Conservation (phyloP, 1,284 basidiomycete species). For the Ceratobasidium sp. region DNA sequence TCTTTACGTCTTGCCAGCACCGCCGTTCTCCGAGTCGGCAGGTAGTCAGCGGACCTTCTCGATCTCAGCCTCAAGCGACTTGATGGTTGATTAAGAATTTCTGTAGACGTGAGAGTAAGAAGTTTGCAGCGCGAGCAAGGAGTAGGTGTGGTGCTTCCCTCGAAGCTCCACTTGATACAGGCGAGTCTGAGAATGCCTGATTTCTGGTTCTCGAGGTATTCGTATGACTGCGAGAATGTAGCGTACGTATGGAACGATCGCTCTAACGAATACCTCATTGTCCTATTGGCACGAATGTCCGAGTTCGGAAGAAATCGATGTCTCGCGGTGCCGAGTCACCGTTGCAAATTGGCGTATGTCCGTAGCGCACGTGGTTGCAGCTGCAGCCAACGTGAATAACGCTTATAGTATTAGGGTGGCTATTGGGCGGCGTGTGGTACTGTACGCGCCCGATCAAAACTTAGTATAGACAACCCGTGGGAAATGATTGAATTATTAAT, state of each 20-base stretch:
- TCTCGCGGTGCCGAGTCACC: conserved; percentile 13
- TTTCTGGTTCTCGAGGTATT: conserved; percentile 86
- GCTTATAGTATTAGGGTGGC: too few relatives aligned
- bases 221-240: conserved; percentile 68
- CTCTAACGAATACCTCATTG: conserved; percentile 47
- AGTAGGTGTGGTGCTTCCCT: conserved; percentile 57
- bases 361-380: conserved; percentile 3
- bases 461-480: too few relatives aligned
- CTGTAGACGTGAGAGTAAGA: conserved; percentile 65
- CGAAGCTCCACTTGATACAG: conserved; percentile 70
- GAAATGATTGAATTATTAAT: too few relatives aligned
- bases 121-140: conserved; percentile 48
- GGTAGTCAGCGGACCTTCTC: conserved; percentile 61
- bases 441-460: too few relatives aligned
- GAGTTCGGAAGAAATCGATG: not conserved
- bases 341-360: conserved; percentile 25
- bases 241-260: not conserved
- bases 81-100: conserved; percentile 55
- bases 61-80: conserved; percentile 71
- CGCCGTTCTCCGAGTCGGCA: not conserved
- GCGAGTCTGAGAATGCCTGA: conserved; percentile 75
- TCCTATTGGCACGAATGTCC: not conserved
- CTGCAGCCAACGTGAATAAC: conserved; percentile 5
- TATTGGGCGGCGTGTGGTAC: too few relatives aligned
- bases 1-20: not conserved